Base-by-base conservation (phyloP, 225 moss, liverwort and hornwort species). In the Anthoceros angustus region DNA sequence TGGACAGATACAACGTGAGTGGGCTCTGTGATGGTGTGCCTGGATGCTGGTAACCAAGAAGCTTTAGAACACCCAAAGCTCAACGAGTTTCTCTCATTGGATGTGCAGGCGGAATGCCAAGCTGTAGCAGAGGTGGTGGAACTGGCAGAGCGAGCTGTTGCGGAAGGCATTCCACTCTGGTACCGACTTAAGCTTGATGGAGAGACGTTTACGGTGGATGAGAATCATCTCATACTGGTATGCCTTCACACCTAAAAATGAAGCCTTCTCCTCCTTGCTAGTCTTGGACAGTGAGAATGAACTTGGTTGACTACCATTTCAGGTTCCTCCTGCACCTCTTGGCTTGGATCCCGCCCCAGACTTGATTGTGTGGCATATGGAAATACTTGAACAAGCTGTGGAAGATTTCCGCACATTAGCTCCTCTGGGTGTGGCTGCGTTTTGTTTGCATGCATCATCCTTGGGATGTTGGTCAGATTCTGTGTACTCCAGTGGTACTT, bases 101-200 rank as follows among this genome's bases (percentile, higher is more conserved):
- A 43, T 0, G 0, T 15, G 8, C 62, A 98, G 92, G 74, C 81
- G 45, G 98, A 98, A 74, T 80, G 50, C 45, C 72, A 66, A 55
- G 72, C 87, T 15, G 61, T 92, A 42, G 79, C 86, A 62, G 87
- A 92, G 42, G 78, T 89, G 50, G 25, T 74, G 43, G 74, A 68
- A 0, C 0, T 83, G 7, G 75, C 86, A 66, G 64, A 70, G 42
- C 79, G 86, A 42, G 80, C 86, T 45, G 75, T 78, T 25, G 65
- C 77, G 62, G 87, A 89, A 74, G 76, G 80, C 46, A 75, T 86
- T 61, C 92, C 89, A 42, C 73, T 98, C 8, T 87, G 80, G 83
- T 98, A 98, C 14, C 73, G 45, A 24, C 49, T 89, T 2, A 81
- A 84, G 73, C 76, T 87, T 70, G 82, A 92, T 45, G 74, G 75